Evolutionary conservation across 208 protist genomes (phyloP), one percentile per base, ranked within the genome.

Genomic region (Histomonas meleagridis): DNA sequence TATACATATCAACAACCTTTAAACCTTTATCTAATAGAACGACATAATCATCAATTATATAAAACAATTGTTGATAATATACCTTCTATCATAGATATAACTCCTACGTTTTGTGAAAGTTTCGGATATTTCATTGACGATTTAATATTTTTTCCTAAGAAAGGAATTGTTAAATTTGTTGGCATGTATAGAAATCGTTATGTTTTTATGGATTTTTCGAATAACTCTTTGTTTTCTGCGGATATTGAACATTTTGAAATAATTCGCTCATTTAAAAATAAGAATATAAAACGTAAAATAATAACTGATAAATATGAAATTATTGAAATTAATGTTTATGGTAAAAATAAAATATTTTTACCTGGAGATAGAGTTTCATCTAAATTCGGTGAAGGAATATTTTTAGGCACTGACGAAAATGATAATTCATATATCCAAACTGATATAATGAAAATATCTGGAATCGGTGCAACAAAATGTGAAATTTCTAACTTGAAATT

Each of bases 381-480:
- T 38, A 16, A 43, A 86, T 51, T 43, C 4, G 76, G 76, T 26
- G 46, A 51, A 18, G 40, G 23, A 38, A 86, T 46, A 38, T 43
- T 55, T 86, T n/a, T 86, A 12, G 76, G 76, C 32, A 51, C 60
- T 32, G 60, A 86, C 38, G 55, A 86, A 55, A 48, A 57, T 55
- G 76, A 43, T 26, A 86, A 86, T 51, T 3, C 46, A 38, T 86
- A 86, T 86, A 16, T 86, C 38, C 76, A 86, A 49, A 86, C n/a
- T 35, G 76, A 86, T 55, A 46, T 55, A 86, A 86, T 86, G 76
- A 40, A 46, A 16, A 32, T 86, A 18, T 16, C 23, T 18, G 76
- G 55, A 40, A 86, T 86, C 28, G 46, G n/a, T 26, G 76, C 26
- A 16, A 18, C 26, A 18, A 43, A 43, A 86, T 32, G n/a, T 49